Percentiles rank a stretch among this genome's conserved stretches.
These are phyloP conservation scores for Zygotorulaspora danielsina DNA, from an alignment of 805 yeast genomes.

Conservation along the genomic window DNA sequence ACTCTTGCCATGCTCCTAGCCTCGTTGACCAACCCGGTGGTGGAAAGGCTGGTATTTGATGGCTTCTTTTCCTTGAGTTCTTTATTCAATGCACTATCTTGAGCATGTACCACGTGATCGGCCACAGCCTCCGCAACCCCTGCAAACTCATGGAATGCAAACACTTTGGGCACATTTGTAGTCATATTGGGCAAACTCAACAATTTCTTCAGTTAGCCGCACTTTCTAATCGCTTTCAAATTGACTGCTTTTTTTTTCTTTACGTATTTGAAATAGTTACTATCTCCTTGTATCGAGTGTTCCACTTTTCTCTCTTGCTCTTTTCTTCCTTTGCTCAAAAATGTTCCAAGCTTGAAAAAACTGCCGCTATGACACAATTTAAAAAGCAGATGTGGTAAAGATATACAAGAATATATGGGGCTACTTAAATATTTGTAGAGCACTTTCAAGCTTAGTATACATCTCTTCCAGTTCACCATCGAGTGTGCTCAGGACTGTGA, in stretches of 20 bases:
- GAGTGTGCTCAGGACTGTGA: constrained; percentile 80
- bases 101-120: constrained; percentile 87
- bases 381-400: too few relatives aligned
- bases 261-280: background rate
- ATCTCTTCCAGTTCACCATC: constrained; percentile 91
- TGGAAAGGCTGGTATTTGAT: constrained; percentile 18
- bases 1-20: constrained; percentile 19
- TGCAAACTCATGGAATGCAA: constrained; percentile 83
- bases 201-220: background rate
- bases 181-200: constrained; percentile 52
- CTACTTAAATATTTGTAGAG: constrained; percentile 59
- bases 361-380: background rate
- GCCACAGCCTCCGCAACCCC: constrained; percentile 97
- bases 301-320: constrained; percentile 10
- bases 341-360: constrained; percentile 5
- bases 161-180: constrained; percentile 87
- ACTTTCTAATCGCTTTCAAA: background rate
- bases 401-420: background rate
- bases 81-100: constrained; percentile 48
- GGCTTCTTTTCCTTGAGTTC: constrained; percentile 21
- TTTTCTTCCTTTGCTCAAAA: constrained; percentile 9
- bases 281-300: constrained; percentile 3
- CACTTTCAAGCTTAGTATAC: constrained; percentile 74
- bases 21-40: constrained; percentile 8
- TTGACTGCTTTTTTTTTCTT: background rate